phyloP scores from a whole-genome alignment of 495 filamentous ascomycete species.

The Neurospora sp. region DNA sequence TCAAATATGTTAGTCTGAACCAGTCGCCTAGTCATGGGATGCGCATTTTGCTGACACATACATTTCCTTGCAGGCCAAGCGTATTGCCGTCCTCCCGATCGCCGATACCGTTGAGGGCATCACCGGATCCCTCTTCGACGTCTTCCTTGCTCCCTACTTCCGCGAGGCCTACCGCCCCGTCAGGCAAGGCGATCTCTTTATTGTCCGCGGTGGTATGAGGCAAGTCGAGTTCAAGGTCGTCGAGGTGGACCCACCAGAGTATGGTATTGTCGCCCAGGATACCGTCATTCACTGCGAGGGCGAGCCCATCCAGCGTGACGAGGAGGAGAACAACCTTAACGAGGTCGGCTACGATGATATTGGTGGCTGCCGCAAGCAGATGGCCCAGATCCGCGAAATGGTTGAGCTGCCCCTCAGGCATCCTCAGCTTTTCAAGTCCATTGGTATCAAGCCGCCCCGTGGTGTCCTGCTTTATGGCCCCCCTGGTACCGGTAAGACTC shows the following conservation, averaged over 20 bases:
- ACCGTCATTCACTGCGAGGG: slow-evolving; percentile 98
- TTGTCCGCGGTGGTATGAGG: slow-evolving; percentile 92
- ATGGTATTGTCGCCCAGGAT: slow-evolving; percentile 95
- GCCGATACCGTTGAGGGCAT: slow-evolving; percentile 96
- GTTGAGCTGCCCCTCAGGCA: slow-evolving; percentile 94
- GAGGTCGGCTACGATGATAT: slow-evolving; percentile 99
- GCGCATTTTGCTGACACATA: slow-evolving; percentile 1
- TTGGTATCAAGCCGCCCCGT: slow-evolving; percentile 98
- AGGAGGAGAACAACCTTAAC: slow-evolving; percentile 97
- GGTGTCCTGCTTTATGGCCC: slow-evolving; percentile 97
- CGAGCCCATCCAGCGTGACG: slow-evolving; percentile 95
- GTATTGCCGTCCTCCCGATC: slow-evolving; percentile 95
- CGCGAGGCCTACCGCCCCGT: slow-evolving; percentile 96
- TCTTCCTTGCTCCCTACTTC: slow-evolving; percentile 99
- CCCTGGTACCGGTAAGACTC: slow-evolving; percentile 96
- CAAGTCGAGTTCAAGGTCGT: slow-evolving; percentile 99
- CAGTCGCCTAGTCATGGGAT: neutral
- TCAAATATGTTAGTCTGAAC: slow-evolving; percentile 82
- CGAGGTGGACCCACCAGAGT: slow-evolving; percentile 96
- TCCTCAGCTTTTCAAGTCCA: slow-evolving; percentile 98
- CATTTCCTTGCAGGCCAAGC: slow-evolving; percentile 63
- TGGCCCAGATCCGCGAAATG: slow-evolving; percentile 98
- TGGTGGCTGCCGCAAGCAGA: slow-evolving; percentile 98
- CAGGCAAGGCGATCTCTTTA: slow-evolving; percentile 93
- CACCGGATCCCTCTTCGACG: slow-evolving; percentile 95